Conservation (phyloP, 345 rosid species). For the Hibiscus tridactylites region DNA sequence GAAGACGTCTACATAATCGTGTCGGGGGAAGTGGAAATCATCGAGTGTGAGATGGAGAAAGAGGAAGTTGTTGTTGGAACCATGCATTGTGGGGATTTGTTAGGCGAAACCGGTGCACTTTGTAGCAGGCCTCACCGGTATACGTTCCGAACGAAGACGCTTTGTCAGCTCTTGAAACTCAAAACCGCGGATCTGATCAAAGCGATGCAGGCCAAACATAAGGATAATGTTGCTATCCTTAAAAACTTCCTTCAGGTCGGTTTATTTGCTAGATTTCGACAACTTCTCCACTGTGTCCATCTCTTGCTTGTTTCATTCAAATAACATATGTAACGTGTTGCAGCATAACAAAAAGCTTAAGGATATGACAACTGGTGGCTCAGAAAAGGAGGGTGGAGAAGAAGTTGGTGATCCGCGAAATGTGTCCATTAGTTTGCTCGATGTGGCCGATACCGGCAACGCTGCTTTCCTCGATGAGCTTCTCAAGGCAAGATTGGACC, state of each 20-base stretch:
- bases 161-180: slow-evolving; percentile 70
- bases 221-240: slow-evolving; percentile 54
- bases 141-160: slow-evolving; percentile 65
- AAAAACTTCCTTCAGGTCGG: slow-evolving; percentile 67
- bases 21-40: slow-evolving; percentile 74
- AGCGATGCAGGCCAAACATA: slow-evolving; percentile 58
- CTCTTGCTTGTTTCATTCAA: background rate
- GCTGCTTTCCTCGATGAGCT: slow-evolving; percentile 79
- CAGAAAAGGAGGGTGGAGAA: slow-evolving; percentile 28
- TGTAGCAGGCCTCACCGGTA: slow-evolving; percentile 61
- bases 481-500: slow-evolving; percentile 66
- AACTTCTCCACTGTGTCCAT: background rate
- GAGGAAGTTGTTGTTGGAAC: slow-evolving; percentile 45
- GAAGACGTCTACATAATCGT: slow-evolving; percentile 83
- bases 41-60: slow-evolving; percentile 47
- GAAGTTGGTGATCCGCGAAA: slow-evolving; percentile 34
- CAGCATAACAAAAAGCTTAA: slow-evolving; percentile 57
- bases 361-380: slow-evolving; percentile 44
- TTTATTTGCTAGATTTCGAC: background rate
- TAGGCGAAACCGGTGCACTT: slow-evolving; percentile 84
- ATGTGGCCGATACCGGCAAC: slow-evolving; percentile 54
- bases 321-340: background rate
- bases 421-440: slow-evolving; percentile 42
- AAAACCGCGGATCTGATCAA: slow-evolving; percentile 54
- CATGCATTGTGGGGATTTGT: slow-evolving; percentile 54